A percentile compares a stretch with the other conserved stretches of the same genome.
Evolutionary conservation across 2,329 filamentous ascomycete species (phyloP).

Genomic region (Hymenoscyphus fraxineus): DNA sequence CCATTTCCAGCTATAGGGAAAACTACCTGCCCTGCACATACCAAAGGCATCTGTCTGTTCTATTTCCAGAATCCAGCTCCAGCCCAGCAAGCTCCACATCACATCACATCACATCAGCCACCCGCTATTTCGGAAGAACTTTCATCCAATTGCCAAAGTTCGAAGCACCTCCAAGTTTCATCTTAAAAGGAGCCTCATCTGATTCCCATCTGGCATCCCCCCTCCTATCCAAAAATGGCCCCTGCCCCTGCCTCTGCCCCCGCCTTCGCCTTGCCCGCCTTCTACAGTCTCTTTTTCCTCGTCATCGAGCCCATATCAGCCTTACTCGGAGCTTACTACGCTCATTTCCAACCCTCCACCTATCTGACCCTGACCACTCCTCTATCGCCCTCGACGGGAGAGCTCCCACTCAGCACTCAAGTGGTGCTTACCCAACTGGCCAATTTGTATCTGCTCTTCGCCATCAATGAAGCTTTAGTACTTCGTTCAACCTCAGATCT

Average conservation of each 20-base stretch:
- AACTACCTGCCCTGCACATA: background rate
- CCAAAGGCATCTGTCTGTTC: background rate
- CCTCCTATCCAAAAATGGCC: constrained; percentile 11
- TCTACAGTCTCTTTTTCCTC: constrained; percentile 72
- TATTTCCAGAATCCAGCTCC: background rate
- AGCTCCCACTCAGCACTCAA: constrained; percentile 55
- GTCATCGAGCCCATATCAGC: constrained; percentile 61
- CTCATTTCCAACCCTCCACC: constrained; percentile 44
- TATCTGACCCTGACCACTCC: constrained; percentile 64
- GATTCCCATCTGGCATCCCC: background rate
- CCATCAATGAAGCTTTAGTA: constrained; percentile 72
- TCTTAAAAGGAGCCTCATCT: background rate
- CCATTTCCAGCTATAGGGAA: constrained; percentile 1
- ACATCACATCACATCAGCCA: constrained; percentile 23
- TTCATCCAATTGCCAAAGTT: background rate
- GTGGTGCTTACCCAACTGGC: constrained; percentile 71
- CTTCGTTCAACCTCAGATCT: constrained; percentile 65
- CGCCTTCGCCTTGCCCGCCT: constrained; percentile 50
- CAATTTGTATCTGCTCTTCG: constrained; percentile 74
- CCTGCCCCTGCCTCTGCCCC: constrained; percentile 33
- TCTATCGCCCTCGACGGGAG: constrained; percentile 25
- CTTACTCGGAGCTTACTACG: constrained; percentile 50
- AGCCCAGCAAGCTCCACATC: constrained; percentile 18
- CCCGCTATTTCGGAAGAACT: constrained; percentile 4
- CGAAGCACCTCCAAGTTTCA: background rate